A percentile compares a stretch with the other conserved stretches of the same genome.
Evolutionary conservation across 768 basidiomycete genomes (phyloP).

Genomic region (Trametes villosa): DNA sequence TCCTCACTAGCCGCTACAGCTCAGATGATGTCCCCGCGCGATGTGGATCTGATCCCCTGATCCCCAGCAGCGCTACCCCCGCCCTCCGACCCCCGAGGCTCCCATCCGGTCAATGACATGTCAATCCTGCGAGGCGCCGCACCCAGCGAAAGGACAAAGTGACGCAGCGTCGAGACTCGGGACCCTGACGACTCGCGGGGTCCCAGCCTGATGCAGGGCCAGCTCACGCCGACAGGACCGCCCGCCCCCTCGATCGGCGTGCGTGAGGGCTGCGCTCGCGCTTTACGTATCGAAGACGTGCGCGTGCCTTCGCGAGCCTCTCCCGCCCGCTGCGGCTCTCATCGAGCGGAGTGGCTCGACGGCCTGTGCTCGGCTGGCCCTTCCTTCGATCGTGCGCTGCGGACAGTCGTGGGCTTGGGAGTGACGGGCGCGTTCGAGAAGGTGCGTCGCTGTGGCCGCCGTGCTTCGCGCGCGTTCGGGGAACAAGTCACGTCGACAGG

Average conservation of each 20-base stretch:
- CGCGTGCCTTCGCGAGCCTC: not conserved
- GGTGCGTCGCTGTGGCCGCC: no score
- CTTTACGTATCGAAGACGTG: constrained; percentile 2
- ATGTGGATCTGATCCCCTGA: not conserved
- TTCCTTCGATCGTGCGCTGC: not conserved
- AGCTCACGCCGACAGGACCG: no score
- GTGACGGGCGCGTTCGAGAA: no score
- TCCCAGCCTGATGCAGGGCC: no score
- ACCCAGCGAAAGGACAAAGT: not conserved
- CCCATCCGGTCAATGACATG: not conserved
- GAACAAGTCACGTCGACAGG: no score
- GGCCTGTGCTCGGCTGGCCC: not conserved
- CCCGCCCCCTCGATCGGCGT: constrained; percentile 2
- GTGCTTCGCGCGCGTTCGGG: no score
- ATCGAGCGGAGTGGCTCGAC: not conserved
- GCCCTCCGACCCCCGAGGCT: no score
- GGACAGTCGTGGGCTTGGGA: no score
- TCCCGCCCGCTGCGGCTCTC: not conserved
- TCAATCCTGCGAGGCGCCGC: not conserved
- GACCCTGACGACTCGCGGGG: not conserved
- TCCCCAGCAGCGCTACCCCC: no score
- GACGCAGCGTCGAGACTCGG: not conserved
- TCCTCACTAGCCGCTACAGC: no score
- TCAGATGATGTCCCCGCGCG: not conserved
- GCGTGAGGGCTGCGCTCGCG: not conserved